Base-by-base conservation (phyloP, 192 early-diverging fungal genomes). In the Chytriomyces confervae region DNA sequence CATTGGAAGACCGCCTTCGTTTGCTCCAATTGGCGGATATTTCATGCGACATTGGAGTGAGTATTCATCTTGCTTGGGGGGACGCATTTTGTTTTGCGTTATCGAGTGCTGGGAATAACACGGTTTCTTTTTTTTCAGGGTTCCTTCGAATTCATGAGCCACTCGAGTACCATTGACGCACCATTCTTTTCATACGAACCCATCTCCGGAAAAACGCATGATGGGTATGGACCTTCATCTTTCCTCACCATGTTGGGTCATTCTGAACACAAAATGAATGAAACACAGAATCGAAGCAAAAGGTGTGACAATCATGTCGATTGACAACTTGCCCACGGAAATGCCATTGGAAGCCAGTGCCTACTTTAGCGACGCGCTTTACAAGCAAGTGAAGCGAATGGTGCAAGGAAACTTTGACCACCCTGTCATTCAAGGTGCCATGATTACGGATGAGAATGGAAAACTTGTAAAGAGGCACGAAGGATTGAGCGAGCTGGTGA, bases 281-380 rank as follows among this genome's bases (percentile, higher is more conserved):
- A 50, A 49, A 23, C n/a, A 43, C 72, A 88, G 90, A 72, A 86
- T 91, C 27, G 93, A 94, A 73, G 91, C 87, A 23, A 81, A 84
- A 5, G 97, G 97, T 46, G 90, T 96, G n/a, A 95, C 97, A 80
- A 94, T 99, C 82, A 95, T 97, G 91, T 95, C 95, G 7, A 94
- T 99, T 47, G 97, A 99, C 78, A 99, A 97, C 78, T 82, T 99
- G 50, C 97, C 97, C 1, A 94, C 97, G 3, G 97, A 99, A 84
- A 86, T 99, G 74, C 97, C 97, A 5, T 80, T 97, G 23, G 96
- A 98, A 77, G 94, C 96, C 45, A 96, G 95, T 81, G 85, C 95
- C 80, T 93, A 94, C 83, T 99, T 99, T 84, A 93, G 94, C 74
- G 89, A 93, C 68, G 86, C 93, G 7, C 84, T 99, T 13, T 92